Evolutionary conservation across 164 flowering plant species (phyloP).

Genomic region (Tinospora cordifolia): DNA sequence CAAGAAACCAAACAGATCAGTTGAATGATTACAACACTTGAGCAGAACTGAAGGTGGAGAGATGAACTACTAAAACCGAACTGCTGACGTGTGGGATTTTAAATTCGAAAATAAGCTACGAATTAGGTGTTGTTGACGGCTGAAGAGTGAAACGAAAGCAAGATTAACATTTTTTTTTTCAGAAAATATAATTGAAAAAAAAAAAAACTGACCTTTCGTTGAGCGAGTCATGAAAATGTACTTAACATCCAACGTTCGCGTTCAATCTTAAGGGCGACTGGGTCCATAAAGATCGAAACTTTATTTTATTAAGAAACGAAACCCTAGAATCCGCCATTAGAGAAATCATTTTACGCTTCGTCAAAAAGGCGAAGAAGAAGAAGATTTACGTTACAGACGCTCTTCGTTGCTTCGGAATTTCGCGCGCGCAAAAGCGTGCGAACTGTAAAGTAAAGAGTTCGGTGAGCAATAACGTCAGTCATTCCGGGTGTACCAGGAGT

Average conservation of each 20-base stretch:
- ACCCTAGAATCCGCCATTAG: constrained; percentile 14
- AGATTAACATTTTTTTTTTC: constrained; percentile 12
- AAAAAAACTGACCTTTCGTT: constrained; percentile 16
- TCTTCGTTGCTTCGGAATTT: not conserved
- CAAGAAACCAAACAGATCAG: not conserved
- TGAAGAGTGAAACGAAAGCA: constrained; percentile 30
- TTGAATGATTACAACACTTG: constrained; percentile 13
- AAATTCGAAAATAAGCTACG: constrained; percentile 30
- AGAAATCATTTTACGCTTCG: not conserved
- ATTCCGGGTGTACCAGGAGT: not conserved
- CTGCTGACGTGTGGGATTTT: not conserved
- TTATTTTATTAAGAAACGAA: not conserved
- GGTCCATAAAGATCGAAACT: not conserved
- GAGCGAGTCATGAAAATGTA: constrained; percentile 21
- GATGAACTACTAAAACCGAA: constrained; percentile 4
- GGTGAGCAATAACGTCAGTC: not conserved
- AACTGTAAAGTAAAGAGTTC: not conserved
- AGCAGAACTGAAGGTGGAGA: constrained; percentile 12
- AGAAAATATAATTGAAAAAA: constrained; percentile 6
- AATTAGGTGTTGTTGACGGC: constrained; percentile 25
- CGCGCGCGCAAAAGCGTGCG: constrained; percentile 1
- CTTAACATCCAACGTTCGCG: constrained; percentile 16
- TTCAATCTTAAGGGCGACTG: not conserved
- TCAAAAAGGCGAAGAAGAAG: not conserved
- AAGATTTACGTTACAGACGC: not conserved